Conservation (phyloP, 768 basidiomycete species). For the Suillus lakei region DNA sequence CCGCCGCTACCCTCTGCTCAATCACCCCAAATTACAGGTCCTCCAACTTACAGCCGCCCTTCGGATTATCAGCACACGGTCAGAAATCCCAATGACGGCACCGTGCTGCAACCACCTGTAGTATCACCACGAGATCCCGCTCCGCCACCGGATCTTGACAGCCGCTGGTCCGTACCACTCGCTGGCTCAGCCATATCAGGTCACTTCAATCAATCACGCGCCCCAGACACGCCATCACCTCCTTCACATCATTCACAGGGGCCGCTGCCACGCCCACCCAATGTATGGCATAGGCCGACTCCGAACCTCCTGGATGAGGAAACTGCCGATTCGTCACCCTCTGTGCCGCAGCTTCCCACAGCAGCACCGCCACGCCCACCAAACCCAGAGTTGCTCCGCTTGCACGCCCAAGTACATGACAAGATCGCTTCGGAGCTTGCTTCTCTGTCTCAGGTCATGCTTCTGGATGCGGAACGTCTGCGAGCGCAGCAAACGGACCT, state of each 20-base stretch:
- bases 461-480: constrained; percentile 72
- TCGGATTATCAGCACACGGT: constrained; percentile 20
- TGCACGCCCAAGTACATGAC: constrained; percentile 78
- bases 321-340: constrained; percentile 20
- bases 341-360: constrained; percentile 30
- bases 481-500: constrained; percentile 85
- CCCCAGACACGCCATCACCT: constrained; percentile 18
- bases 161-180: constrained; percentile 31
- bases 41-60: constrained; percentile 4
- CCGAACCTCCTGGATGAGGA: constrained; percentile 75
- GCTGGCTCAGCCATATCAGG: constrained; percentile 29
- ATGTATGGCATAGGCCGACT: constrained; percentile 24
- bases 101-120: constrained; percentile 22
- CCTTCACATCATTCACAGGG: constrained; percentile 34
- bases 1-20: constrained; percentile 34
- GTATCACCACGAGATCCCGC: constrained; percentile 24
- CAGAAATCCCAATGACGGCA: constrained; percentile 23
- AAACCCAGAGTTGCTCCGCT: constrained; percentile 84
- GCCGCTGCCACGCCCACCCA: constrained; percentile 26
- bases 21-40: constrained; percentile 13
- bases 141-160: constrained; percentile 31
- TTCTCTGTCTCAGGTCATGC: constrained; percentile 67
- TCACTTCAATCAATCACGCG: constrained; percentile 32
- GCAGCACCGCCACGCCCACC: constrained; percentile 79
- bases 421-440: constrained; percentile 75